phyloP scores from a whole-genome alignment of 2,329 filamentous ascomycete genomes.

The Calycina marina region DNA sequence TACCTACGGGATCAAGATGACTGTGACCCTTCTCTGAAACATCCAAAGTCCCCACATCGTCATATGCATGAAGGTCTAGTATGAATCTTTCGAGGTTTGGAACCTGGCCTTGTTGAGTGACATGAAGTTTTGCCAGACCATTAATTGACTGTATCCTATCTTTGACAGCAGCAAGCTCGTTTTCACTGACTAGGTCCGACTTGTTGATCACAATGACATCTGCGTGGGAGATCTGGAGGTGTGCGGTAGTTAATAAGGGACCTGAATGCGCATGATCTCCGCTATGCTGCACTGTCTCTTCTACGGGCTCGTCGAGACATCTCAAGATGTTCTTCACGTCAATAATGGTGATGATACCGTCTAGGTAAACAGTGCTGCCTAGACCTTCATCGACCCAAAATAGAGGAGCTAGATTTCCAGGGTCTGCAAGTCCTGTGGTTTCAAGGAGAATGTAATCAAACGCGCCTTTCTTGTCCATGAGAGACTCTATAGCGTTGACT shows the following conservation, averaged over 20 bases:
- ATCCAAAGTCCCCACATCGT: slow-evolving; percentile 61
- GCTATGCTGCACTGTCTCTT: slow-evolving; percentile 35
- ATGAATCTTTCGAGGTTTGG: slow-evolving; percentile 74
- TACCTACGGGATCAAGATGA: slow-evolving; percentile 75
- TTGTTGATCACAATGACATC: slow-evolving; percentile 96
- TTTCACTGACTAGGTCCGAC: slow-evolving; percentile 60
- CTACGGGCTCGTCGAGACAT: slow-evolving; percentile 59
- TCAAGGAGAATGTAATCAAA: slow-evolving; percentile 98
- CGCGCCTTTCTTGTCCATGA: slow-evolving; percentile 85
- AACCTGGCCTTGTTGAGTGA: slow-evolving; percentile 67
- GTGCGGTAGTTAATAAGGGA: slow-evolving; percentile 74
- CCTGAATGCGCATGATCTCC: slow-evolving; percentile 37
- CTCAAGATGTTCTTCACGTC: slow-evolving; percentile 86
- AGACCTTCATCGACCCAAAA: slow-evolving; percentile 98
- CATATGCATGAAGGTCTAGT: slow-evolving; percentile 85
- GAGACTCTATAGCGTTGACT: slow-evolving; percentile 83
- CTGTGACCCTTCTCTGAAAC: slow-evolving; percentile 68
- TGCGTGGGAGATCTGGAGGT: slow-evolving; percentile 92
- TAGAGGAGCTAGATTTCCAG: slow-evolving; percentile 84
- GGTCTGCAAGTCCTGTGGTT: slow-evolving; percentile 88
- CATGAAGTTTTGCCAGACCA: slow-evolving; percentile 67
- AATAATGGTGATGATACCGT: slow-evolving; percentile 90
- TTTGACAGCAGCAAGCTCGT: slow-evolving; percentile 55
- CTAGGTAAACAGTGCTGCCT: slow-evolving; percentile 87
- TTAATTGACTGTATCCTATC: slow-evolving; percentile 75